Evolutionary conservation across 176 grass and related monocot species (phyloP), one percentile per base, ranked within the genome.

Genomic region (Triticum monococcum): DNA sequence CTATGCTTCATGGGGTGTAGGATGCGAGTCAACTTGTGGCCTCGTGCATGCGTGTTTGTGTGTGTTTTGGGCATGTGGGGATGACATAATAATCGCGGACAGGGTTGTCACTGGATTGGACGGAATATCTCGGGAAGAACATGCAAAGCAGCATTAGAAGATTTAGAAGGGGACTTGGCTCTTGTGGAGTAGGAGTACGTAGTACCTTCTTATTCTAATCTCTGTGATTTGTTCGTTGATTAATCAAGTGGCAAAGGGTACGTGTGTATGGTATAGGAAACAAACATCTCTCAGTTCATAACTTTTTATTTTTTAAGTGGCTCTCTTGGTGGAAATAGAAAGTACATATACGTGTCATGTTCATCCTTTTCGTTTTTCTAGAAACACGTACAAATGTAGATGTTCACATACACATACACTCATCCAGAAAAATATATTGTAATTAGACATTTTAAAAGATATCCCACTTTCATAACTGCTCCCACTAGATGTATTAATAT

Each of bases 41-140:
- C 40, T 83, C 68, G 57, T 79, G 68, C 81, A 59, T 91, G 68
- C 75, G 79, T 85, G 87, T 81, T 41, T 83, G 25, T 81, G 77
- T 80, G 62, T 83, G 81, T 89, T 88, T 86, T 93, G 79, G 75
- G 79, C 89, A 95, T 88, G 87, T 90, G 93, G 71, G 37, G 72
- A 68, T 94, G 88, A 84, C 89, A 95, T 79, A 95, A 89, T 89
- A 89, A 90, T 85, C 81, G 80, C 82, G 85, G 91, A 92, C 85
- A 90, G 74, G 85, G 66, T 83, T 88, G 83, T 89, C 78, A 63
- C 84, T 90, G 80, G 91, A 93, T 95, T 93, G 89, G 86, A 92
- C 26, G 87, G 91, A 95, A 95, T 95, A 92, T 98, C 79, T 95
- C 92, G 93, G 91, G 91, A 45, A 80, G 52, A 85, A 79, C 79